A percentile compares a stretch with the other conserved stretches of the same genome.
These are phyloP conservation scores for Fusarium gaditjirri DNA, from an alignment of 2,329 filamentous ascomycete genomes.

Conservation along the genomic window DNA sequence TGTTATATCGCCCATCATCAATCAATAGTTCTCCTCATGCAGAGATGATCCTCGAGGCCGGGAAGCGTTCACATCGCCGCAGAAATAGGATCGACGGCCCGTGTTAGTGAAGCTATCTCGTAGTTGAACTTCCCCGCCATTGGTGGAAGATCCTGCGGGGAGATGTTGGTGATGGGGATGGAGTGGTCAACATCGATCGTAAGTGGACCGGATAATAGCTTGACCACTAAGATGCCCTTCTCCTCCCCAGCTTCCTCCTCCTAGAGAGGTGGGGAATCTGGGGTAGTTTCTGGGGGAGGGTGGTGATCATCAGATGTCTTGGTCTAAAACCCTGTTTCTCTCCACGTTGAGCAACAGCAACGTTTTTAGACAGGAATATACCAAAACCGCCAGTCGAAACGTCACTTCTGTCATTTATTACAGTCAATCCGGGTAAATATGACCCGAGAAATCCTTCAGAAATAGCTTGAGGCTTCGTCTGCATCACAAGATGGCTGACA, in stretches of 20 bases:
- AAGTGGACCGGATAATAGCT: constrained; percentile 41
- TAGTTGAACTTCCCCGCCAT: constrained; percentile 6
- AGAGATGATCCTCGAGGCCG: background rate
- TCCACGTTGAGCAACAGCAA: background rate
- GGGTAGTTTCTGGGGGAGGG: constrained; percentile 35
- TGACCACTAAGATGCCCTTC: constrained; percentile 26
- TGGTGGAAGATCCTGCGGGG: constrained; percentile 43
- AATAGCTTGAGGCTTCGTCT: background rate
- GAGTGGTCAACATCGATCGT: constrained; percentile 10
- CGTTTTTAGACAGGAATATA: background rate
- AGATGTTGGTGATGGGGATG: constrained; percentile 3
- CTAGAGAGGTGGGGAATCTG: constrained; percentile 35
- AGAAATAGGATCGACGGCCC: constrained; percentile 43
- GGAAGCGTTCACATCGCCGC: constrained; percentile 9
- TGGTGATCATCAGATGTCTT: constrained; percentile 1
- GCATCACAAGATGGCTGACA: background rate
- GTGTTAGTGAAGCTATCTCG: constrained; percentile 15
- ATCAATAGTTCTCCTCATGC: constrained; percentile 15
- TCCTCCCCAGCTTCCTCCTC: constrained; percentile 18
- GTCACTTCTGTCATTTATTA: background rate
- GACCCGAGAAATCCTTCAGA: background rate
- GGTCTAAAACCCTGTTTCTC: constrained; percentile 11
- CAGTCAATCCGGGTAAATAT: constrained; percentile 12
- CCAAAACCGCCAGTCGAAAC: background rate
- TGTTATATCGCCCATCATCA: constrained; percentile 20